These are phyloP conservation scores for Suillus decipiens DNA, from an alignment of 768 basidiomycete species.

Conservation along the genomic window DNA sequence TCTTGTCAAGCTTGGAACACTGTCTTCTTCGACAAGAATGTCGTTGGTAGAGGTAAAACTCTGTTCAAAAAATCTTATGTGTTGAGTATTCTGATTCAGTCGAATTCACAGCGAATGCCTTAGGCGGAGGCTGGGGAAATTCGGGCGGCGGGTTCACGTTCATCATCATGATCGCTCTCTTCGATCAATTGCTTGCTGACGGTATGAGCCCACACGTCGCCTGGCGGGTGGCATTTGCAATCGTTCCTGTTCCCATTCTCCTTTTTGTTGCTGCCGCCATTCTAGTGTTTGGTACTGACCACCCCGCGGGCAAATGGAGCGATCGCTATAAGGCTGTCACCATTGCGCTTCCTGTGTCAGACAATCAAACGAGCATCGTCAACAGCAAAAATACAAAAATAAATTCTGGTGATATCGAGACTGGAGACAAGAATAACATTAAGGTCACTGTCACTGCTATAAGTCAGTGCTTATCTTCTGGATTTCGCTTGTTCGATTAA, in stretches of 20 bases:
- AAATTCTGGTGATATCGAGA: slow-evolving; percentile 24
- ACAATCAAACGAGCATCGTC: slow-evolving; percentile 6
- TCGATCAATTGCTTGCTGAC: slow-evolving; percentile 37
- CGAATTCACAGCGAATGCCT: slow-evolving; percentile 44
- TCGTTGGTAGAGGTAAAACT: slow-evolving; percentile 38
- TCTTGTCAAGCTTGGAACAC: slow-evolving; percentile 65
- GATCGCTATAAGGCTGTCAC: slow-evolving; percentile 44
- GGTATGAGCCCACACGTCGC: slow-evolving; percentile 44
- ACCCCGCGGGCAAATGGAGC: slow-evolving; percentile 55
- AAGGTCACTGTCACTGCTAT: slow-evolving; percentile 22
- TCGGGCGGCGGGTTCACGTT: slow-evolving; percentile 51
- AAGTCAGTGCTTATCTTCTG: slow-evolving; percentile 7
- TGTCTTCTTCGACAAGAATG: slow-evolving; percentile 54
- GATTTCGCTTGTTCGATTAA: neutral
- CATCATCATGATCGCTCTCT: slow-evolving; percentile 57
- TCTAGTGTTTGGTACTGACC: slow-evolving; percentile 52
- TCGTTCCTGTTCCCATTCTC: slow-evolving; percentile 57
- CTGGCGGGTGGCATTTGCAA: slow-evolving; percentile 57
- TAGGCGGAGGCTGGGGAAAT: slow-evolving; percentile 60
- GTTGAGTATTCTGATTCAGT: neutral
- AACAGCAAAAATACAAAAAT: slow-evolving; percentile 21
- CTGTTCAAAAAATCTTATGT: neutral
- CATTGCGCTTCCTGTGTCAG: slow-evolving; percentile 17
- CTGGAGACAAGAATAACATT: slow-evolving; percentile 31
- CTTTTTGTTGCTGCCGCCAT: slow-evolving; percentile 42